Evolutionary conservation across 2,329 filamentous ascomycete genomes (phyloP).

Genomic region (Neonectria coccinea): DNA sequence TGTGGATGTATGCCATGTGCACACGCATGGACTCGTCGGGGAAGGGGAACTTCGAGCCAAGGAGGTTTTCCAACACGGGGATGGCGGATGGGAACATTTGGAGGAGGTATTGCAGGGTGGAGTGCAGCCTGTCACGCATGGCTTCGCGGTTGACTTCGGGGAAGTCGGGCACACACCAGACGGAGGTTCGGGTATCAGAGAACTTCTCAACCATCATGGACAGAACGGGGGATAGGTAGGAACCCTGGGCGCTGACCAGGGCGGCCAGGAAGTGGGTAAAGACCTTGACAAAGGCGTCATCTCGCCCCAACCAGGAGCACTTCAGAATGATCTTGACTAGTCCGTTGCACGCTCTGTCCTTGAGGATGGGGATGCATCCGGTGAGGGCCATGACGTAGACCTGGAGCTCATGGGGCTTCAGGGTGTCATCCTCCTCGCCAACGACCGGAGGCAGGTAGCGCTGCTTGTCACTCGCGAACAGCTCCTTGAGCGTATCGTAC

Average conservation of each 20-base stretch:
- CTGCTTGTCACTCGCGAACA: slow-evolving; percentile 65
- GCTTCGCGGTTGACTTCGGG: slow-evolving; percentile 70
- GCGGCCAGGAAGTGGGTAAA: slow-evolving; percentile 77
- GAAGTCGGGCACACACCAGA: slow-evolving; percentile 64
- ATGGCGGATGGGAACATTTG: slow-evolving; percentile 84
- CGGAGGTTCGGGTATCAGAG: slow-evolving; percentile 60
- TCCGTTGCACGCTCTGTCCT: slow-evolving; percentile 68
- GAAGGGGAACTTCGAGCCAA: slow-evolving; percentile 79
- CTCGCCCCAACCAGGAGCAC: slow-evolving; percentile 73
- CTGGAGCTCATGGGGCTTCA: slow-evolving; percentile 67
- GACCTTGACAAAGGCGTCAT: slow-evolving; percentile 73
- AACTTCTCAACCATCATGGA: slow-evolving; percentile 86
- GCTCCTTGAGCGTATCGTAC: slow-evolving; percentile 71
- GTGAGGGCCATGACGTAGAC: slow-evolving; percentile 73
- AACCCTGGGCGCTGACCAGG: slow-evolving; percentile 84
- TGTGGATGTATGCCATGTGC: slow-evolving; percentile 90
- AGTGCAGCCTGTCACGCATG: slow-evolving; percentile 81
- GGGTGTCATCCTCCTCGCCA: slow-evolving; percentile 60
- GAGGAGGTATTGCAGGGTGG: slow-evolving; percentile 79
- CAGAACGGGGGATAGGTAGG: slow-evolving; percentile 79
- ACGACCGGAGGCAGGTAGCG: slow-evolving; percentile 54
- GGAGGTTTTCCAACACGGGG: slow-evolving; percentile 73
- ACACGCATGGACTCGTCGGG: slow-evolving; percentile 79
- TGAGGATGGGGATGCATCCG: slow-evolving; percentile 69
- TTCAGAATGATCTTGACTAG: slow-evolving; percentile 70